These are phyloP conservation scores for Groenewaldozyma tartarivorans DNA, from an alignment of 805 yeast genomes.

Conservation along the genomic window DNA sequence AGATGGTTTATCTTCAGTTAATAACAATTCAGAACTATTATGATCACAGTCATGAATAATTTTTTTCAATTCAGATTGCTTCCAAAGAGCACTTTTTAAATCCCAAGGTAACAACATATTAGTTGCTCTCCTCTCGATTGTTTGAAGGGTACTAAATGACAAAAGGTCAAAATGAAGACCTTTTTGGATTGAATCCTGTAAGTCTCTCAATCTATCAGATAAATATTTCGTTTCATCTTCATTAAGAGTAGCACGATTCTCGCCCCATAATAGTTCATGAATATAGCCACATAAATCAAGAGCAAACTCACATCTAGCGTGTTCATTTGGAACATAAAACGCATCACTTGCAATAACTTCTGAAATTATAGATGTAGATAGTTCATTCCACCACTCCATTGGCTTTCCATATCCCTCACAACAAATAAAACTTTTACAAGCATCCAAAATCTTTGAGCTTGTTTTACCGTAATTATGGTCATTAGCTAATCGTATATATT, in stretches of 20 bases:
- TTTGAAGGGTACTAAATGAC: too few species aligned
- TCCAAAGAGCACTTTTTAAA: slow-evolving; percentile 42
- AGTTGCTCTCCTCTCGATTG: too few species aligned
- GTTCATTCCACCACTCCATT: slow-evolving; percentile 36
- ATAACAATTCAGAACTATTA: slow-evolving; percentile 1
- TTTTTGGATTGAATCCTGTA: too few species aligned
- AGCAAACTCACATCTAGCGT: slow-evolving; percentile 44
- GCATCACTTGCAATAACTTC: slow-evolving; percentile 41
- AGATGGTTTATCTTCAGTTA: slow-evolving; percentile 10
- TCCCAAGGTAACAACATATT: slow-evolving; percentile 30
- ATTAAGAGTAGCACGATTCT: too few species aligned
- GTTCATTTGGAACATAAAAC: slow-evolving; percentile 45
- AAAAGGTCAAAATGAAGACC: too few species aligned
- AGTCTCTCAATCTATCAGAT: too few species aligned
- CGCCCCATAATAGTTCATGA: too few species aligned
- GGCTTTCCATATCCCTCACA: slow-evolving; percentile 44
- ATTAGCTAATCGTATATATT: slow-evolving; percentile 34
- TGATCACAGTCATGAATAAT: slow-evolving; percentile 31
- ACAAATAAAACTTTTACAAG: slow-evolving; percentile 37
- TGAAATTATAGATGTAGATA: slow-evolving; percentile 36
- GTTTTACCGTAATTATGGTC: slow-evolving; percentile 39
- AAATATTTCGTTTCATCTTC: too few species aligned
- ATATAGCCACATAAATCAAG: slow-evolving; percentile 35
- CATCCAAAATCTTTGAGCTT: too few species aligned
- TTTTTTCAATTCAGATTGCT: slow-evolving; percentile 35